phyloP scores from a whole-genome alignment of 441 rosid species.

The Syzygium malaccense region DNA sequence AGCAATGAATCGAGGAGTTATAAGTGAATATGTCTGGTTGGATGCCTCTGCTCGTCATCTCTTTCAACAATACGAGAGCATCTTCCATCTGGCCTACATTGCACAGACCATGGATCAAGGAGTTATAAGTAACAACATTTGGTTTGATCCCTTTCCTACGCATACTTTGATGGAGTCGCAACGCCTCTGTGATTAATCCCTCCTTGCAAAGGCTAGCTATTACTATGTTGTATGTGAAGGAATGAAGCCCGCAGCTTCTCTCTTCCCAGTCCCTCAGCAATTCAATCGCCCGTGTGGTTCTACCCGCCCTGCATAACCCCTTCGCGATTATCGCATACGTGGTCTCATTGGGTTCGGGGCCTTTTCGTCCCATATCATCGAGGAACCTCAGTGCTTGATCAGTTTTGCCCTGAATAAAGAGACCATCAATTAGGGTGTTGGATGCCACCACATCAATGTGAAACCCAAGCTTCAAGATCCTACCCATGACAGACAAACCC shows the following conservation, averaged over 20 bases:
- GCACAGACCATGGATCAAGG: neutral
- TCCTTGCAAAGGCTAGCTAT: neutral
- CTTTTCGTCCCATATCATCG: neutral
- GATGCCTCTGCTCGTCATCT: neutral
- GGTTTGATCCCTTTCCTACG: fast-evolving
- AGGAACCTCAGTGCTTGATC: neutral
- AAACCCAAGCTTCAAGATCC: neutral
- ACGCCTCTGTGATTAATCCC: neutral
- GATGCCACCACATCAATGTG: neutral
- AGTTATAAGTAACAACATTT: neutral
- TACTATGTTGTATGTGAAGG: neutral
- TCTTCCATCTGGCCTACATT: neutral
- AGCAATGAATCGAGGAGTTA: neutral
- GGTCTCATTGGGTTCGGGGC: neutral
- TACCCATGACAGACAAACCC: neutral
- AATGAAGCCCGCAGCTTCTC: neutral
- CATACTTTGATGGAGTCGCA: fast-evolving
- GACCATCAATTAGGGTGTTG: neutral
- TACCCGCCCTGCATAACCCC: neutral
- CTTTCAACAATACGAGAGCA: neutral
- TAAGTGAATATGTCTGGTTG: neutral
- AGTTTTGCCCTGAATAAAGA: neutral
- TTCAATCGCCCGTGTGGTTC: neutral
- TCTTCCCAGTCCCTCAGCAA: neutral
- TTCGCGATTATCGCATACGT: neutral